A percentile compares a stretch with the other conserved stretches of the same genome.
Evolutionary conservation across 2,329 filamentous ascomycete genomes (phyloP).

Genomic region (Aquanectria penicillioides): DNA sequence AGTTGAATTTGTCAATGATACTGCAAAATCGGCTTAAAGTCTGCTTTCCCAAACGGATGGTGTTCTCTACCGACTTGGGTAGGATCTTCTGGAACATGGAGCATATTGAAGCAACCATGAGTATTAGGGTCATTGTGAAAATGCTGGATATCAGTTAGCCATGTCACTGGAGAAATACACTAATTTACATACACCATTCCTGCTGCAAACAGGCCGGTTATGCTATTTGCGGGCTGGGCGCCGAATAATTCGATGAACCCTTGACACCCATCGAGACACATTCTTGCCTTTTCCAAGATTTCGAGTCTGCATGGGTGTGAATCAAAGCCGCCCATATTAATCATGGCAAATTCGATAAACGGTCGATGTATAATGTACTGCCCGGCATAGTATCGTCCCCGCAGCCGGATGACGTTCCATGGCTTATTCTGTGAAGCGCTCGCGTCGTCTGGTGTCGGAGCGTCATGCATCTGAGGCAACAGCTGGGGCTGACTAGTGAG

Average conservation of each 20-base stretch:
- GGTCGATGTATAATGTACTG: conserved; percentile 46
- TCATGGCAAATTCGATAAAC: conserved; percentile 41
- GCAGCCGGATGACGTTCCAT: conserved; percentile 43
- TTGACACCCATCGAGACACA: conserved; percentile 34
- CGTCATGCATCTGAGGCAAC: conserved; percentile 22
- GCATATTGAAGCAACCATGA: neutral
- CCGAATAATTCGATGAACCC: neutral
- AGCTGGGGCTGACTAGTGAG: conserved; percentile 26
- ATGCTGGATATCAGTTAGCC: neutral
- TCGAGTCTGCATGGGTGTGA: conserved; percentile 35
- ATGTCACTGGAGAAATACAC: neutral
- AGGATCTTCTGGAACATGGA: no score
- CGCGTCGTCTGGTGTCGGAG: neutral
- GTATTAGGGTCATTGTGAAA: neutral
- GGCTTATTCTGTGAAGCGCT: conserved; percentile 39
- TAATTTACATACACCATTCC: conserved; percentile 3
- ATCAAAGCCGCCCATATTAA: conserved; percentile 38
- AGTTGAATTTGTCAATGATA: no score
- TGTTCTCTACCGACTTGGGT: no score
- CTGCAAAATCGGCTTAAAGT: no score
- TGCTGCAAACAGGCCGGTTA: neutral
- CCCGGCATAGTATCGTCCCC: conserved; percentile 43
- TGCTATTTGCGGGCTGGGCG: neutral
- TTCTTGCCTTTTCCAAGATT: conserved; percentile 33
- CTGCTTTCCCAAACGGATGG: no score